These are phyloP conservation scores for Podaxis sp. DNA, from an alignment of 768 basidiomycete species.

Conservation along the genomic window DNA sequence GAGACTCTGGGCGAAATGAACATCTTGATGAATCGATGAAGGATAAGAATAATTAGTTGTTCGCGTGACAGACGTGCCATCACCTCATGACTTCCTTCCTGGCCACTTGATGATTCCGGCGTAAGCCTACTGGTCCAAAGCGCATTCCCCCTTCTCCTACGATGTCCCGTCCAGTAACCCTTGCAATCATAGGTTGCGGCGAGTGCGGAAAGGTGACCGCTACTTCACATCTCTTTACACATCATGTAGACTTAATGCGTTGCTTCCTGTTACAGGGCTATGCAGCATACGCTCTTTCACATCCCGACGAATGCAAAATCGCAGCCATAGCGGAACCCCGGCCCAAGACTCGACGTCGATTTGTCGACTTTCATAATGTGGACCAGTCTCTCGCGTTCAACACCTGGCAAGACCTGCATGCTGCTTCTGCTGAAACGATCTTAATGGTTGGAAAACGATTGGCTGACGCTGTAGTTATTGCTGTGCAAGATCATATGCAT, in stretches of 20 bases:
- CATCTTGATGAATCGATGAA: constrained; percentile 22
- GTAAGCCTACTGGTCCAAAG: too few relatives aligned
- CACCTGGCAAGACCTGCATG: constrained; percentile 68
- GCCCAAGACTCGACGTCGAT: constrained; percentile 54
- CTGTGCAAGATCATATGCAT: constrained; percentile 82
- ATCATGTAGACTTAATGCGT: not conserved
- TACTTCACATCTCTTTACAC: not conserved
- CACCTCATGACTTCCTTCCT: too few relatives aligned
- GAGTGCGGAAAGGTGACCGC: constrained; percentile 64
- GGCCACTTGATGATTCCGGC: too few relatives aligned
- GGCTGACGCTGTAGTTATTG: constrained; percentile 79
- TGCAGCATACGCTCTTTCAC: constrained; percentile 54
- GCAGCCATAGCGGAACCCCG: constrained; percentile 87
- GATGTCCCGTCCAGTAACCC: too few relatives aligned
- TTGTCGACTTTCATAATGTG: constrained; percentile 56
- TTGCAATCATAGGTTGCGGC: too few relatives aligned
- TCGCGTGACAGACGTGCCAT: too few relatives aligned
- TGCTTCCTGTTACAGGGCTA: constrained; percentile 47
- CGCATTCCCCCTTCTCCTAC: too few relatives aligned
- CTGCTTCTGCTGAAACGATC: constrained; percentile 66
- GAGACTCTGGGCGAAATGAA: constrained; percentile 30
- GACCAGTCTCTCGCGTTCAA: constrained; percentile 69
- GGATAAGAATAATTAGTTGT: constrained; percentile 22
- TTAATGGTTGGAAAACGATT: constrained; percentile 64
- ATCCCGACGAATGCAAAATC: constrained; percentile 67